These are phyloP conservation scores for Exophiala mesophila DNA, from an alignment of 2,329 filamentous ascomycete species.

Conservation along the genomic window DNA sequence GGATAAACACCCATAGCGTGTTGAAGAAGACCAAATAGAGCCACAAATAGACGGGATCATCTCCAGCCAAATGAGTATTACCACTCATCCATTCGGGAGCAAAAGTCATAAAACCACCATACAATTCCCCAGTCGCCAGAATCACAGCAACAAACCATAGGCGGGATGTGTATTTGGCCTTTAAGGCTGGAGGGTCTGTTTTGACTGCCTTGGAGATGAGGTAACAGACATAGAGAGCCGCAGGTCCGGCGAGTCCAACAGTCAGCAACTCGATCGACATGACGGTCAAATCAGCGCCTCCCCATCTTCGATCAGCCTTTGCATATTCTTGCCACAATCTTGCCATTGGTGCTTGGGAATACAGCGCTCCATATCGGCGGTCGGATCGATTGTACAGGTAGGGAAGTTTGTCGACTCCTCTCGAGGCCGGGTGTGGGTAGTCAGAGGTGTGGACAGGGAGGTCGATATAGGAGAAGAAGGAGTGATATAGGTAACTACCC, in stretches of 20 bases:
- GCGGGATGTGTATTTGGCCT: slow-evolving; percentile 29
- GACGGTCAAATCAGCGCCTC: slow-evolving; percentile 53
- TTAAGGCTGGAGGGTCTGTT: slow-evolving; percentile 15
- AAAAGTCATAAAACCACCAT: slow-evolving; percentile 63
- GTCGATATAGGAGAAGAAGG: slow-evolving; percentile 66
- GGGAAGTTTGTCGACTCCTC: slow-evolving; percentile 25
- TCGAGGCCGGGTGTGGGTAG: slow-evolving; percentile 27
- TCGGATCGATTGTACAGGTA: slow-evolving; percentile 52
- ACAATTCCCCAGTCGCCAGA: slow-evolving; percentile 59
- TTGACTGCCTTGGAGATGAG: slow-evolving; percentile 36
- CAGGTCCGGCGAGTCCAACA: slow-evolving; percentile 54
- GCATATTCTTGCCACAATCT: slow-evolving; percentile 63
- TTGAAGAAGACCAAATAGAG: slow-evolving; percentile 63
- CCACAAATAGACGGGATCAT: slow-evolving; percentile 59
- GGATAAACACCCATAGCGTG: slow-evolving; percentile 57
- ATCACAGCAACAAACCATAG: slow-evolving; percentile 55
- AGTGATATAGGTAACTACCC: slow-evolving; percentile 87
- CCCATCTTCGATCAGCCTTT: slow-evolving; percentile 59
- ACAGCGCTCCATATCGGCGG: slow-evolving; percentile 56
- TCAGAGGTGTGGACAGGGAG: slow-evolving; percentile 36
- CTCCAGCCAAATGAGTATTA: slow-evolving; percentile 52
- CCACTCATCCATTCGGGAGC: slow-evolving; percentile 61
- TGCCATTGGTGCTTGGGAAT: slow-evolving; percentile 50
- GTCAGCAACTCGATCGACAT: slow-evolving; percentile 59
- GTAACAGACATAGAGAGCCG: slow-evolving; percentile 55